Evolutionary conservation across 306 rosid species (phyloP).

Genomic region (Cicer judaicum): DNA sequence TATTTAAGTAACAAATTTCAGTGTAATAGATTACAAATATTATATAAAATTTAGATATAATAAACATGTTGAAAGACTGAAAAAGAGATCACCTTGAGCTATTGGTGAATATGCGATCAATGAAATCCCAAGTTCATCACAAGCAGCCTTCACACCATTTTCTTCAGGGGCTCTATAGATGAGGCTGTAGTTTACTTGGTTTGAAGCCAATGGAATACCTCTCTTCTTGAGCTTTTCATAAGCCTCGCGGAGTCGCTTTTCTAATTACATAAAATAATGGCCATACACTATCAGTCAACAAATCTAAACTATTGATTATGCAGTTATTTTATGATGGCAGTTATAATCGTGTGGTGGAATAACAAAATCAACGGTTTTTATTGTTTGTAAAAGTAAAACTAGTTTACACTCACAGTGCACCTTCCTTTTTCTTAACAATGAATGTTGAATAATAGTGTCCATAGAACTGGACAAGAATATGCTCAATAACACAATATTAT

Average conservation of each 20-base stretch:
- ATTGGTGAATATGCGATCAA: slow-evolving; percentile 94
- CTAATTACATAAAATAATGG: slow-evolving; percentile 42
- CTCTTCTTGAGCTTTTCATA: slow-evolving; percentile 68
- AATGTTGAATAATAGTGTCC: neutral
- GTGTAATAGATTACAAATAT: too few species aligned
- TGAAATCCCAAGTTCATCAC: slow-evolving; percentile 93
- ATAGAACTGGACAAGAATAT: slow-evolving; percentile 16
- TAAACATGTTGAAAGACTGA: slow-evolving; percentile 15
- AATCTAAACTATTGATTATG: too few species aligned
- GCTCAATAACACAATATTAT: neutral
- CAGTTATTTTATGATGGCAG: too few species aligned
- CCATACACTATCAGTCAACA: too few species aligned
- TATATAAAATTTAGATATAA: neutral
- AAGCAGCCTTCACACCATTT: slow-evolving; percentile 81
- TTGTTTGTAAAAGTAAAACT: too few species aligned
- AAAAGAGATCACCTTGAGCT: slow-evolving; percentile 76
- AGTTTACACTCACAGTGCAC: too few species aligned
- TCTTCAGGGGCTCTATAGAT: slow-evolving; percentile 83
- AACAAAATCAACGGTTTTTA: too few species aligned
- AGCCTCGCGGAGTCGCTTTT: slow-evolving; percentile 78
- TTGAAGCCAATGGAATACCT: slow-evolving; percentile 92
- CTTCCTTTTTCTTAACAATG: neutral
- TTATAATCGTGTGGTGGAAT: too few species aligned
- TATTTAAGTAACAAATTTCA: too few species aligned
- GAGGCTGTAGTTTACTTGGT: slow-evolving; percentile 96